Conservation (phyloP, 139 green algal species). For the Limnomonas spitsbergensis region DNA sequence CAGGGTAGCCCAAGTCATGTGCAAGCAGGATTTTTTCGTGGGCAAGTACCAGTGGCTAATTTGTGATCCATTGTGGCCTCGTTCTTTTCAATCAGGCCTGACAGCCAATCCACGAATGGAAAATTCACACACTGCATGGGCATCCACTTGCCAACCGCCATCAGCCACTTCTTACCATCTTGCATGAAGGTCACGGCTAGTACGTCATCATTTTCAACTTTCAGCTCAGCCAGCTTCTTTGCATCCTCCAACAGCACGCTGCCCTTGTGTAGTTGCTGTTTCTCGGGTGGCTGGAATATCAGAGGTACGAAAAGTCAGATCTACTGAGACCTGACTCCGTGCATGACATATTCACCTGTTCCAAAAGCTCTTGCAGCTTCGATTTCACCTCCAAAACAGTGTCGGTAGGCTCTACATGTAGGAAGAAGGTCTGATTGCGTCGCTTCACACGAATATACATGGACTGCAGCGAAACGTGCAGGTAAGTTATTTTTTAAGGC, state of each 20-base stretch:
- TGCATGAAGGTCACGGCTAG: constrained; percentile 65
- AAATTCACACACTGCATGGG: background rate
- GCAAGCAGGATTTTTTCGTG: no score
- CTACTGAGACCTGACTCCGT: background rate
- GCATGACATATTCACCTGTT: constrained; percentile 48
- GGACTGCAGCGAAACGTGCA: constrained; percentile 21
- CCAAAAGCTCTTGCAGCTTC: constrained; percentile 77
- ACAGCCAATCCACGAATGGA: background rate
- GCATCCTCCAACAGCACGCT: constrained; percentile 62
- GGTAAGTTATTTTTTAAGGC: background rate
- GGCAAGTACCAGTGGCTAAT: constrained; percentile 2
- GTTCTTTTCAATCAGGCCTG: background rate
- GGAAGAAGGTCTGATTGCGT: constrained; percentile 75
- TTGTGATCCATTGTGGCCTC: background rate
- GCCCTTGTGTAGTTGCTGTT: constrained; percentile 59
- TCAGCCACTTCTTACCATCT: constrained; percentile 37
- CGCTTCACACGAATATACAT: constrained; percentile 80
- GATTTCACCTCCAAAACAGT: constrained; percentile 80
- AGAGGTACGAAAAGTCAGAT: background rate
- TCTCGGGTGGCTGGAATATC: constrained; percentile 55
- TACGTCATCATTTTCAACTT: constrained; percentile 81
- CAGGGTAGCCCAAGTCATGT: no score
- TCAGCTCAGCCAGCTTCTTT: constrained; percentile 74
- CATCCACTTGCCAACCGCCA: background rate
- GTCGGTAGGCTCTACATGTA: constrained; percentile 81